Percentiles rank a stretch among this genome's conserved stretches.
Evolutionary conservation across 805 yeast genomes (phyloP).

Genomic region (Pichia insulana): DNA sequence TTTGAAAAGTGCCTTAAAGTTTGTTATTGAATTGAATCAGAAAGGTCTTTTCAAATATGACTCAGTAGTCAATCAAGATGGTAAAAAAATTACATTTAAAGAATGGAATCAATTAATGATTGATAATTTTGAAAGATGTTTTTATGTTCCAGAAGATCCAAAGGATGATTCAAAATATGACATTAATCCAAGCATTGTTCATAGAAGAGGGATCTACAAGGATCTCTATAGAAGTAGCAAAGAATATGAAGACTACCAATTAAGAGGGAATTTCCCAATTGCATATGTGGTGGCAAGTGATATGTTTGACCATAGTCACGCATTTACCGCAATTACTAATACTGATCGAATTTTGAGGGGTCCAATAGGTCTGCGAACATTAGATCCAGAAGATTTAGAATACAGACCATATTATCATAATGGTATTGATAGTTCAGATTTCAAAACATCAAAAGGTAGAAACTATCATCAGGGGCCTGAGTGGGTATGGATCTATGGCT

Average conservation of each 20-base stretch:
- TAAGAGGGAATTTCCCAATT: slow-evolving; percentile 85
- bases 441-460: slow-evolving; percentile 90
- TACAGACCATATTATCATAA: slow-evolving; percentile 86
- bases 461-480: slow-evolving; percentile 99
- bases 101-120: slow-evolving; percentile 70
- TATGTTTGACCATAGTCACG: slow-evolving; percentile 55
- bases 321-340: slow-evolving; percentile 51
- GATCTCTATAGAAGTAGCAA: slow-evolving; percentile 77
- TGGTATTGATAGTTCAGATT: slow-evolving; percentile 72
- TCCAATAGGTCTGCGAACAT: slow-evolving; percentile 83
- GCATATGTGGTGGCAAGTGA: slow-evolving; percentile 96
- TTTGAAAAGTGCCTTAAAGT: slow-evolving; percentile 74
- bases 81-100: slow-evolving; percentile 43
- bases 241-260: slow-evolving; percentile 87
- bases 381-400: slow-evolving; percentile 88
- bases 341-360: slow-evolving; percentile 79
- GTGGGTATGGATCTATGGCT: slow-evolving; percentile 93
- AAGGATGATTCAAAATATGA: slow-evolving; percentile 52
- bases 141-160: slow-evolving; percentile 62
- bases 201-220: slow-evolving; percentile 91
- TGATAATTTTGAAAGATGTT: slow-evolving; percentile 70
- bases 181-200: slow-evolving; percentile 56
- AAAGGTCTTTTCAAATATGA: slow-evolving; percentile 49
- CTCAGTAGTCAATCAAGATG: slow-evolving; percentile 51
- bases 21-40: slow-evolving; percentile 52